Base-by-base conservation (phyloP, 192 early-diverging fungal genomes). In the Podila epicladia region DNA sequence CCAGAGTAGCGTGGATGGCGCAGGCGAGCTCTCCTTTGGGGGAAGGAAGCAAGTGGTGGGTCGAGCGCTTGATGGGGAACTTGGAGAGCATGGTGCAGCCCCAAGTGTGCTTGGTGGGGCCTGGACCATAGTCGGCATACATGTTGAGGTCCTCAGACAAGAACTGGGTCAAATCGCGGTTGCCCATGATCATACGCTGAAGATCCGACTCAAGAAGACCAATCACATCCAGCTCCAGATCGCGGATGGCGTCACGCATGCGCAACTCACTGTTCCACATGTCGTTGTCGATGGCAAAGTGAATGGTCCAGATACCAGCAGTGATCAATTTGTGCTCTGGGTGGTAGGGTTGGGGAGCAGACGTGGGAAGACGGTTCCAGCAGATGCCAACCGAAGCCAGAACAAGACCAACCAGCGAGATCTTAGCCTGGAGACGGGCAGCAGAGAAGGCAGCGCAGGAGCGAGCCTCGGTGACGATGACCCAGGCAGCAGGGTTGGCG, bases 31-130 rank as follows among this genome's bases (percentile, higher is more conserved):
- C 94, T 50, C 94, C 94, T 9, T 86, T 88, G 19, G 94, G 94
- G 50, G 93, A 94, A 57, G 94, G 94, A 65, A 95, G 85, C 71
- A 95, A 82, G 61, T 93, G 91, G 72, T 95, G 94, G 0, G 85
- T 85, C 20, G 93, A 94, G 32, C 84, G 84, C 69, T 88, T 75
- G 67, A 95, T 95, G n/a, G 91, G 94, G 85, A 94, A 95, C 77
- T 94, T 94, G 38, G 94, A 95, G 61, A 95, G 89, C 89, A 95
- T 91, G 4, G 90, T 84, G 71, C 94, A 95, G 9, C 94, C 94
- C 94, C 94, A 95, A 29, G 94, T 95, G 84, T 95, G 94, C 84
- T 95, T 94, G 72, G 90, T 91, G 11, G 93, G 91, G n/a, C 92
- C 91, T 58, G 94, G 94, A 19, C 94, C 93, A 80, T 93, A 95